Conservation (phyloP, 2,329 filamentous ascomycete species). For the Hypomyces perniciosus region DNA sequence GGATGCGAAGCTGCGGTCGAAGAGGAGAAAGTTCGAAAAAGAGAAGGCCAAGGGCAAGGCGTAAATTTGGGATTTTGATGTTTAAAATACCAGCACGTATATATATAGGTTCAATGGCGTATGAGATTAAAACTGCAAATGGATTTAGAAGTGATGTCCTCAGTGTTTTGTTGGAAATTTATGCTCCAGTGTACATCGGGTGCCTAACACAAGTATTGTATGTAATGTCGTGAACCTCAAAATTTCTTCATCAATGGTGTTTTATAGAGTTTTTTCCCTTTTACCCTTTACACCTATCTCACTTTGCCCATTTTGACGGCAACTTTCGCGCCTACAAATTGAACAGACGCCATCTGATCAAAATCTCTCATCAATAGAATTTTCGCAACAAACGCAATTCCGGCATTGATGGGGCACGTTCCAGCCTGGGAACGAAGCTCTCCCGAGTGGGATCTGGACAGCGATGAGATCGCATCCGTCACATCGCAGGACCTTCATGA, state of each 20-base stretch:
- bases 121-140: slow-evolving; percentile 2
- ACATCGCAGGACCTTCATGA: slow-evolving; percentile 41
- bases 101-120: slow-evolving; percentile 13
- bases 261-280: no score
- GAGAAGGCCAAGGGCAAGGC: slow-evolving; percentile 40
- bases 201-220: no score
- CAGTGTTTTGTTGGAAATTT: no score
- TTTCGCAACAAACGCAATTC: background rate
- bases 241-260: background rate
- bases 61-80: slow-evolving; percentile 16
- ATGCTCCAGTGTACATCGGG: no score
- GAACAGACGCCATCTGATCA: background rate
- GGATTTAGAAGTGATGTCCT: background rate
- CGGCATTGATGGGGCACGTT: background rate
- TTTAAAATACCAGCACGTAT: slow-evolving; percentile 13
- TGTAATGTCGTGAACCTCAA: no score
- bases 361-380: background rate
- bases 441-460: slow-evolving; percentile 38
- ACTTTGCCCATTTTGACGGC: no score
- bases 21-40: slow-evolving; percentile 86
- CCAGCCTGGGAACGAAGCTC: slow-evolving; percentile 7
- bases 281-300: no score
- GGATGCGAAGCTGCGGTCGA: slow-evolving; percentile 77
- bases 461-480: slow-evolving; percentile 41
- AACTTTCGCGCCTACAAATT: no score